Conservation (phyloP, 306 rosid genomes). For the Cucurbita maxima region DNA sequence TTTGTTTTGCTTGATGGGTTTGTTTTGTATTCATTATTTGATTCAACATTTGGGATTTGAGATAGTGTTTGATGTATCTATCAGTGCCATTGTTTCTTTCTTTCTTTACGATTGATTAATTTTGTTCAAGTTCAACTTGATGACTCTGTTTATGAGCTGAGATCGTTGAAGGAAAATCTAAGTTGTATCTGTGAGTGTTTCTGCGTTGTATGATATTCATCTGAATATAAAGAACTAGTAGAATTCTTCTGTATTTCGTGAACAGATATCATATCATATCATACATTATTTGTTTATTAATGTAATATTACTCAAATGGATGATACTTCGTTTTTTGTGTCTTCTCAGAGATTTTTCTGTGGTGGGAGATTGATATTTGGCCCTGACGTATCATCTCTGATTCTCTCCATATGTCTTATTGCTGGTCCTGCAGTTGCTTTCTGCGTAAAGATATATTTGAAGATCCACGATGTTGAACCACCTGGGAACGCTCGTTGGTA, state of each 20-base stretch:
- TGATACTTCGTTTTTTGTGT: slow-evolving; percentile 8
- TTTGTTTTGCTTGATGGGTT: not conserved
- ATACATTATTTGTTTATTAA: not conserved
- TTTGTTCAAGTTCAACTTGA: not conserved
- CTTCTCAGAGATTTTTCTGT: slow-evolving; percentile 60
- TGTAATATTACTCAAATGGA: slow-evolving; percentile 12
- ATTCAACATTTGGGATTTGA: not conserved
- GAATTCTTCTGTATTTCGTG: not conserved
- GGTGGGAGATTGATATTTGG: slow-evolving; percentile 91
- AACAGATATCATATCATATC: not conserved
- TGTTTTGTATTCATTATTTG: slow-evolving; percentile 11
- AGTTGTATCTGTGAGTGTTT: not conserved
- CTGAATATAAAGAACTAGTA: not conserved
- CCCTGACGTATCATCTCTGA: slow-evolving; percentile 70
- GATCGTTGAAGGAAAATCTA: not conserved
- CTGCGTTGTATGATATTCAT: not conserved
- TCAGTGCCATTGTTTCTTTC: not conserved
- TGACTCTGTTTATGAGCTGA: not conserved
- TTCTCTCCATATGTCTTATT: slow-evolving; percentile 51
- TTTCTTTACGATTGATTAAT: not conserved
- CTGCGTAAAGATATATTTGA: slow-evolving; percentile 39
- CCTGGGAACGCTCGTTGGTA: slow-evolving; percentile 18
- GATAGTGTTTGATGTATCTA: not conserved
- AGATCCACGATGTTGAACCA: slow-evolving; percentile 11
- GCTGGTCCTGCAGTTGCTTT: slow-evolving; percentile 61